Base-by-base conservation (phyloP, 108 stramenopile genomes). In the Ochromonas danica region DNA sequence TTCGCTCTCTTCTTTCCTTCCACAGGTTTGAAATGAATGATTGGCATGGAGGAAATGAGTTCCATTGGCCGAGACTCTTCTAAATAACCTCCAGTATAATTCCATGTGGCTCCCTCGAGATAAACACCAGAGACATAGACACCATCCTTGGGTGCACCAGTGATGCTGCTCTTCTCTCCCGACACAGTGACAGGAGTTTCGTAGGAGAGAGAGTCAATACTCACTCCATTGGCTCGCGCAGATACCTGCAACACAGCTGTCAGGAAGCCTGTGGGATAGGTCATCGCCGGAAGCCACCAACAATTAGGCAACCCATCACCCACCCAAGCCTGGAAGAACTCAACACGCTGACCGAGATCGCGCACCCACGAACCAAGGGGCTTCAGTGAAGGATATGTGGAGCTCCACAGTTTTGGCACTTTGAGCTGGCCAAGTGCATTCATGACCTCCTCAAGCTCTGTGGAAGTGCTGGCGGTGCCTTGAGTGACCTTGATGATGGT, bases 21-120 rank as follows among this genome's bases (percentile, higher is more conserved):
- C 1, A 86, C 88, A 0, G 90, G 90, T 85, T 89, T 89, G 83
- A 90, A 90, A 77, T 90, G 89, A 0, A 90, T 84, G 3, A 90
- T 81, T 0, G 90, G 89, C 90, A 90, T 90, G 35, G 70, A 25
- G 61, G 75, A 83, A 63, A 78, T 80, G 14, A 90, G 83, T 77
- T 90, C 88, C 90, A 90, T 90, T 0, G 90, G 88, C 0, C 40
- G 42, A 0, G 90, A 86, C 60, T 90, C 90, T 30, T 42, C 87
- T 2, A 90, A 78, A 79, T 78, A 82, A 0, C 81, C 85, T 10
- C 82, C 77, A 33, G 80, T 71, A 2, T 42, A 22, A 31, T 89
- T 80, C 90, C 90, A 90, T 33, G 85, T 78, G 0, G 89, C 90
- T 0, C 90, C 90, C 41, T 90, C 90, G 6, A 90, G 62, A 57